phyloP scores from a whole-genome alignment of 495 filamentous ascomycete genomes.

The Talaromyces thailandensis region DNA sequence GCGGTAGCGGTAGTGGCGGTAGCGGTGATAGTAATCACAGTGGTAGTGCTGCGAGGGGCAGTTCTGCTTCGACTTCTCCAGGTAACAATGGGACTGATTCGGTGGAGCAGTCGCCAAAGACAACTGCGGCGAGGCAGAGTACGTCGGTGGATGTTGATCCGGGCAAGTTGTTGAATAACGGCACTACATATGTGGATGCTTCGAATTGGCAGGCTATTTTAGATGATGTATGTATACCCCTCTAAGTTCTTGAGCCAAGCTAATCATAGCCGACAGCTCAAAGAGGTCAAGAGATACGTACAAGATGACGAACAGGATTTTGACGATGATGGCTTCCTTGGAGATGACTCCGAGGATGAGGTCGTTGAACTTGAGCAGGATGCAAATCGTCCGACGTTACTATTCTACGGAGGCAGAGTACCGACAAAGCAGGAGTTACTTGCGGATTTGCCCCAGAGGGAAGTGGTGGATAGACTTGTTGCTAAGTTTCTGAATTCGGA shows the following conservation, averaged over 20 bases:
- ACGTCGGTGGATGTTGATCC: conserved; percentile 34
- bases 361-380: conserved; percentile 13
- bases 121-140: conserved; percentile 24
- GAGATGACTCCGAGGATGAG: conserved; percentile 18
- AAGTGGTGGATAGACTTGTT: conserved; percentile 35
- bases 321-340: conserved; percentile 10
- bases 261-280: conserved; percentile 23
- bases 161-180: conserved; percentile 62
- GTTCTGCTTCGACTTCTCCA: neutral
- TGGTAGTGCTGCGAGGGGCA: neutral
- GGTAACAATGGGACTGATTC: neutral
- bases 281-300: conserved; percentile 21
- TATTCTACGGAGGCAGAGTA: conserved; percentile 27
- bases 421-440: conserved; percentile 29
- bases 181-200: conserved; percentile 39
- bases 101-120: conserved; percentile 43
- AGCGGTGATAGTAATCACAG: neutral
- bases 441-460: conserved; percentile 29
- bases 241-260: conserved; percentile 4
- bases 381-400: conserved; percentile 24
- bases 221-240: conserved; percentile 32
- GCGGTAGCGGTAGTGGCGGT: neutral
- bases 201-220: conserved; percentile 43
- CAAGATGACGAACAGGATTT: conserved; percentile 9
- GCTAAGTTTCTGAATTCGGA: conserved; percentile 33